Conservation (phyloP, 2,329 filamentous ascomycete species). For the Penicillium sp. region DNA sequence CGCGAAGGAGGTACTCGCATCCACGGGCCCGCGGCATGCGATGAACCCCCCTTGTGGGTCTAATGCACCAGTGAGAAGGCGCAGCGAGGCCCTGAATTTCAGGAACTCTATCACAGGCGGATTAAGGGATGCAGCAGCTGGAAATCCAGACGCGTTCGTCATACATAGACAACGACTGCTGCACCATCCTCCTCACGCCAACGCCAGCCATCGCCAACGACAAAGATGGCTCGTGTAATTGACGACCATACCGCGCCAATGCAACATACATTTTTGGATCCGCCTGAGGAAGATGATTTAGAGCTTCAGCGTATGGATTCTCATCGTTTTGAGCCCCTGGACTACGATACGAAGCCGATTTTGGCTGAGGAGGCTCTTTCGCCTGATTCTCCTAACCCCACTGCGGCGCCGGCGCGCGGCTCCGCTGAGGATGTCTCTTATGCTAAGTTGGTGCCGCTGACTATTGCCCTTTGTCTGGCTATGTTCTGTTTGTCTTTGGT, state of each 20-base stretch:
- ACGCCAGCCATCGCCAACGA: too few species aligned
- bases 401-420: background rate
- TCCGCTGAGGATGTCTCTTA: background rate
- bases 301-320: conserved; percentile 1
- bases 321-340: background rate
- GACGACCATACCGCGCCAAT: background rate
- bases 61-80: background rate
- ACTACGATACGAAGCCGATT: conserved; percentile 3
- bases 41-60: conserved; percentile 6
- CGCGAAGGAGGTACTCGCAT: background rate
- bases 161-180: background rate
- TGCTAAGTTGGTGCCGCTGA: background rate
- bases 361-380: background rate
- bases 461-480: background rate
- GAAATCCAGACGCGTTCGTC: conserved; percentile 1
- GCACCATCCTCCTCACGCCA: too few species aligned
- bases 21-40: conserved; percentile 6
- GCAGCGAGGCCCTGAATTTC: conserved; percentile 1
- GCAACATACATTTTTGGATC: conserved; percentile 2
- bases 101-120: conserved; percentile 2
- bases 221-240: background rate
- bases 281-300: background rate
- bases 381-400: background rate
- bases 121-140: conserved; percentile 2
- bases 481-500: background rate